Evolutionary conservation across 768 basidiomycete species (phyloP), one percentile per base, ranked within the genome.

Genomic region (Mrakia blollopis): DNA sequence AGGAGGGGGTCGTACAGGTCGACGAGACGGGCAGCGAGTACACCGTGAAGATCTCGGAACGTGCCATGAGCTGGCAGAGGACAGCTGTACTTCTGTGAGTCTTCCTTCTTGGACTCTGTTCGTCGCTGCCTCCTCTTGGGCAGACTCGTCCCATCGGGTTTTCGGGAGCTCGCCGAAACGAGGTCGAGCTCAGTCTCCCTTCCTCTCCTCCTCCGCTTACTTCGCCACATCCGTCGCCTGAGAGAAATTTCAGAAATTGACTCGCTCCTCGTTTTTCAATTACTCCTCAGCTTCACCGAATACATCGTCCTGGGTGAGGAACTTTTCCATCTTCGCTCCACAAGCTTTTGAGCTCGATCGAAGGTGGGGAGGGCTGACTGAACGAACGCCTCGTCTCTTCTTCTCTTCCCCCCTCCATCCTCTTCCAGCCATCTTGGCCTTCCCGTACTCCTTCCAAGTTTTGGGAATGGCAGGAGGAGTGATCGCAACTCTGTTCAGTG

Each of bases 391-490:
- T 35, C 39, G 21, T 35, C 39, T n/a, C 14, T 11, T 3, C 37
- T 50, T 74, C 11, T 52, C 14, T 52, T 16, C 9, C 50, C 50
- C 18, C 39, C n/a, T n/a, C n/a, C n/a, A n/a, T 61, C 28, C 14
- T 63, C 30, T 11, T 44, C 10, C 50, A 63, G 68, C 70, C 25
- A 80, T 80, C 72, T 76, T 81, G 16, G 79, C 80, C 28, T 81
- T 81, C 78, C 80, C 80, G 3, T 80, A 70, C 61, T 75, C 75
- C 7, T 80, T 80, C 74, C 76, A 77, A 32, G 41, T 78, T 30
- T 63, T 80, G 3, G 80, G 80, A 37, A 80, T 80, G 80, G 78
- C 79, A 0, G 79, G 78, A 14, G 80, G 80, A 47, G 67, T 79
- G 28, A 72, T 81, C 39, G 35, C 77, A 6, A 81, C 79, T 21